Percentiles rank a stretch among this genome's conserved stretches.
phyloP scores from a whole-genome alignment of 148 eudicot species.

The Tetragonia tetragonoides region DNA sequence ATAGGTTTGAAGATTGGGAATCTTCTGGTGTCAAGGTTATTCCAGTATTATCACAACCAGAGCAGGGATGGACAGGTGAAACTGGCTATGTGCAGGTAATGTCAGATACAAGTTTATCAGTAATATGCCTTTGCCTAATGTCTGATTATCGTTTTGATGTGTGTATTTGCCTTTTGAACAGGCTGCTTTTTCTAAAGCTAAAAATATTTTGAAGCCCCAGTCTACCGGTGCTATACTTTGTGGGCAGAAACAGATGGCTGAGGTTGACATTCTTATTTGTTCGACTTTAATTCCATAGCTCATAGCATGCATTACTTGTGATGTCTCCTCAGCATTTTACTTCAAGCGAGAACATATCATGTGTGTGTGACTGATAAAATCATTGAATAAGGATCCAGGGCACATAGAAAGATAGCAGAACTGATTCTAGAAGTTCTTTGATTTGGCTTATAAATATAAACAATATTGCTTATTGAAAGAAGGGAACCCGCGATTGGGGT shows the following conservation, averaged over 20 bases:
- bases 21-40: constrained; percentile 74
- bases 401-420: neutral
- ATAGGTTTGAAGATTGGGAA: constrained; percentile 86
- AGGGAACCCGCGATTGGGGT: neutral
- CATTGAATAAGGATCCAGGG: no score
- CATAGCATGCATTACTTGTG: neutral
- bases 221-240: constrained; percentile 83
- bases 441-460: neutral
- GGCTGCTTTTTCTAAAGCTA: constrained; percentile 84
- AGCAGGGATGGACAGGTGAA: constrained; percentile 75
- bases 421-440: neutral
- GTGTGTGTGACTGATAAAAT: neutral
- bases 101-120: neutral
- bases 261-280: constrained; percentile 43
- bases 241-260: constrained; percentile 90
- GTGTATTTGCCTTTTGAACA: constrained; percentile 27
- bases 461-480: neutral
- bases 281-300: neutral
- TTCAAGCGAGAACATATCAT: neutral
- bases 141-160: neutral
- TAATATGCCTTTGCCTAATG: neutral
- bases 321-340: neutral
- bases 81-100: constrained; percentile 87
- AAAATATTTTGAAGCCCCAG: constrained; percentile 51
- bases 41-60: constrained; percentile 87